A percentile compares a stretch with the other conserved stretches of the same genome.
These are phyloP conservation scores for Lumnitzera racemosa DNA, from an alignment of 345 rosid genomes.

Conservation along the genomic window DNA sequence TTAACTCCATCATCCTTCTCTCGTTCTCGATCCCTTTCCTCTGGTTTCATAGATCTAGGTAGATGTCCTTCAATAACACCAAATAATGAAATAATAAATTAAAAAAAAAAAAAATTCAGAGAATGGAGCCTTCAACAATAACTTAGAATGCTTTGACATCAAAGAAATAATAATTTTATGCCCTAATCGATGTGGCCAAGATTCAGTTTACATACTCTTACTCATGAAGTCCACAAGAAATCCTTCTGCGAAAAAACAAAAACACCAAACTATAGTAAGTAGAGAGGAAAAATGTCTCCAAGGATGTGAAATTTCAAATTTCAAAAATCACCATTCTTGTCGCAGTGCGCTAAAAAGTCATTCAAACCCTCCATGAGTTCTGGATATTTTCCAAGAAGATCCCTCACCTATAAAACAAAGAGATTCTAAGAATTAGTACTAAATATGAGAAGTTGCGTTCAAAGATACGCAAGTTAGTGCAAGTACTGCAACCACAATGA, in stretches of 20 bases:
- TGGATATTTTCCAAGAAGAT: slow-evolving; percentile 71
- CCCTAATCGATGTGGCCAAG: background rate
- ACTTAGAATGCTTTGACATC: background rate
- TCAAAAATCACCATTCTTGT: slow-evolving; percentile 58
- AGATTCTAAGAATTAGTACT: background rate
- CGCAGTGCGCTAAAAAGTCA: slow-evolving; percentile 80
- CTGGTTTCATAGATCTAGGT: slow-evolving; percentile 60
- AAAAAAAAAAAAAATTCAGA: background rate
- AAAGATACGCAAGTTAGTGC: too few relatives aligned
- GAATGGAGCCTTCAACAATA: background rate
- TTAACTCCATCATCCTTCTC: slow-evolving; percentile 56
- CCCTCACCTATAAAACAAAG: slow-evolving; percentile 44
- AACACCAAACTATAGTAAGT: slow-evolving; percentile 6
- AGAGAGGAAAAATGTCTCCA: slow-evolving; percentile 8
- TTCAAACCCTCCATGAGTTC: slow-evolving; percentile 81
- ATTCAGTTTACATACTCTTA: slow-evolving; percentile 58
- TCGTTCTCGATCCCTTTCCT: slow-evolving; percentile 64
- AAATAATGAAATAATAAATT: slow-evolving; percentile 12
- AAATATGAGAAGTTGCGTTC: background rate
- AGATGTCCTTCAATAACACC: slow-evolving; percentile 46
- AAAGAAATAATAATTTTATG: too few relatives aligned
- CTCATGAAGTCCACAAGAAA: slow-evolving; percentile 75
- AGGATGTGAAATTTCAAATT: slow-evolving; percentile 10
- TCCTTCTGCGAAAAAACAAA: slow-evolving; percentile 51
- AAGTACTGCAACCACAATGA: too few relatives aligned